Conservation (phyloP, 1,139 yeast species). For the Geotrichum restrictum region DNA sequence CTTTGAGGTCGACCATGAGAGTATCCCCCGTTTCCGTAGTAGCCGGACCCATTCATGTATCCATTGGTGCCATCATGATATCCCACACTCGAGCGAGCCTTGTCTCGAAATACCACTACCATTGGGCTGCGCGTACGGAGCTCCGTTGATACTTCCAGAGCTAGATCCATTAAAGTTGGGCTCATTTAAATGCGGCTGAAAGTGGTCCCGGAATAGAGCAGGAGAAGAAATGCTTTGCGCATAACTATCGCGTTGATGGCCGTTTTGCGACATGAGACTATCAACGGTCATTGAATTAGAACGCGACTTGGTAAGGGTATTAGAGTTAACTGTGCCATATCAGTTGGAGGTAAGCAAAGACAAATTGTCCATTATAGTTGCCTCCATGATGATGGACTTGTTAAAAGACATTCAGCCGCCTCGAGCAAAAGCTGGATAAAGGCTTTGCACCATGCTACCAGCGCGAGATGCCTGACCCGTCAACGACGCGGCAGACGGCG, state of each 20-base stretch:
- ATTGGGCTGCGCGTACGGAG: too few relatives aligned
- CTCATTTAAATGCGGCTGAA: slow-evolving; percentile 2
- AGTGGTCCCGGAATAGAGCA: slow-evolving; percentile 9
- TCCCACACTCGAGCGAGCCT: background rate
- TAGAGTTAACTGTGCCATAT: slow-evolving; percentile 19
- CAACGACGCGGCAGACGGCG: slow-evolving; percentile 14
- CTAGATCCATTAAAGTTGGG: background rate
- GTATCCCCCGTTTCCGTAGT: background rate
- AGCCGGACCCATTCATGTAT: background rate
- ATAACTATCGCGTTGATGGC: too few relatives aligned
- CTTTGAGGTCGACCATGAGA: background rate
- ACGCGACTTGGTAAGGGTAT: slow-evolving; percentile 15
- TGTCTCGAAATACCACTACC: background rate
- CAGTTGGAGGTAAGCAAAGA: slow-evolving; percentile 17
- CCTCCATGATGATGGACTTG: slow-evolving; percentile 12
- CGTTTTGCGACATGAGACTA: slow-evolving; percentile 1
- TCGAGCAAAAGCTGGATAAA: background rate
- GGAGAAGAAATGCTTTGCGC: slow-evolving; percentile 9
- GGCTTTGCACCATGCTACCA: background rate
- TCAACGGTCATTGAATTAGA: slow-evolving; percentile 18
- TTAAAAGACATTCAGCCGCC: slow-evolving; percentile 11
- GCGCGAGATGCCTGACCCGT: background rate
- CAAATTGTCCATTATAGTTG: slow-evolving; percentile 11
- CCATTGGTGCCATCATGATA: background rate
- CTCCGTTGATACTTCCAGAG: too few relatives aligned